Base-by-base conservation (phyloP, 2,329 filamentous ascomycete species). In the Plectosphaerella sp. region DNA sequence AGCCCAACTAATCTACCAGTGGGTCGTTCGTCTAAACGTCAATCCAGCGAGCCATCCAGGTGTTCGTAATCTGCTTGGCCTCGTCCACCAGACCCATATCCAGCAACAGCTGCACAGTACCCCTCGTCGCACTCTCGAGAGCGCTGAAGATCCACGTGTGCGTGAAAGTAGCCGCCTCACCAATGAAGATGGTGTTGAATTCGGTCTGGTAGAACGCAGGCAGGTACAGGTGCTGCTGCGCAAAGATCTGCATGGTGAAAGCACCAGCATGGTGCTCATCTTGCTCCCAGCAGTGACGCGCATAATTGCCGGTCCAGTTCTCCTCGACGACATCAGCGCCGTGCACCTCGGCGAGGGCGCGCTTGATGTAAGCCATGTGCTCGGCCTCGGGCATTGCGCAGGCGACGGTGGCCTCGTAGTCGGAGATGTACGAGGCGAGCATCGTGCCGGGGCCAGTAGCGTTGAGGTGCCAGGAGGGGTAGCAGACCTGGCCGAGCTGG, bases 141-240 rank as follows among this genome's bases (percentile, higher is more conserved):
- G 79, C 80, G 24, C 59, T 62, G 15, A 64, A 64, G 4, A 64
- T 79, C 78, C 79, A 83, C 0, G 79, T 79, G 61, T 84, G 81
- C 1, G 82, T 84, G 60, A 80, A 83, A 33, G 71, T 76, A 0
- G 80, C 62, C 1, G 60, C 57, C 35, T 67, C 64, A 3, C 66
- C 64, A 0, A 66, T 61, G 3, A 66, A 67, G 1, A 67, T 56
- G 0, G 64, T 67, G 14, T 67, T 64, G 28, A 75, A 75, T 66
- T 85, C 80, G 0, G 82, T 85, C 56, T 79, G 71, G 56, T 80
- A 84, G 58, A 82, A 86, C 0, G 80, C 78, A 0, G 83, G 81
- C 2, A 86, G 64, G 53, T 81, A 85, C 5, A 85, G 59, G 33
- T 83, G 72, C 56, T 85, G 80, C 61, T 84, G 81, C 0, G 75